These are phyloP conservation scores for Schizophyllum commune DNA, from an alignment of 1,284 basidiomycete species.

Conservation along the genomic window DNA sequence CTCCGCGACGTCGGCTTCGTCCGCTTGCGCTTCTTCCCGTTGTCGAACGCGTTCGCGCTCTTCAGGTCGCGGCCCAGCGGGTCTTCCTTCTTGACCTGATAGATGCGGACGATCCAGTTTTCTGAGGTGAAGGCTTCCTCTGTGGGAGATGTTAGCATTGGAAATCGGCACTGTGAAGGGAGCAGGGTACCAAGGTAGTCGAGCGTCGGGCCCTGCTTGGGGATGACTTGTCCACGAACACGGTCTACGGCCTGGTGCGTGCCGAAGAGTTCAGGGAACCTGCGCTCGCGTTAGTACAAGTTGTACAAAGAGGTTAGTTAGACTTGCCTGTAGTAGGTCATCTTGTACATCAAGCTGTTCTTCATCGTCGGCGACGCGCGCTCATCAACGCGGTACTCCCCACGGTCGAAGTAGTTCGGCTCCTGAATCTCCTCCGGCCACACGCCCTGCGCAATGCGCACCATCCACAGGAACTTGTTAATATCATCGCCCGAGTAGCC, in stretches of 20 bases:
- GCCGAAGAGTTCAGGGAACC: conserved; percentile 84
- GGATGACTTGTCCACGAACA: conserved; percentile 77
- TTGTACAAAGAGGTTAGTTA: no score
- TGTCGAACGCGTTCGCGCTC: conserved; percentile 76
- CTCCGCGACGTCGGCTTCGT: conserved; percentile 57
- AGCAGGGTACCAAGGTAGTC: conserved; percentile 67
- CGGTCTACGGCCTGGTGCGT: conserved; percentile 69
- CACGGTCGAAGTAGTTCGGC: conserved; percentile 88
- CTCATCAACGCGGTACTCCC: conserved; percentile 93
- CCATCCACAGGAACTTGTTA: conserved; percentile 99
- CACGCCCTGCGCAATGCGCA: conserved; percentile 94
- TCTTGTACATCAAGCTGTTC: conserved; percentile 97
- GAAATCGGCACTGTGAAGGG: conserved; percentile 6
- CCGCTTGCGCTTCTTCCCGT: conserved; percentile 84
- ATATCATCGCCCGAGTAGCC: conserved; percentile 99
- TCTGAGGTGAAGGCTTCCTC: conserved; percentile 96
- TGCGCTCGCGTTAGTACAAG: conserved; percentile 22
- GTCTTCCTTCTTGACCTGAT: conserved; percentile 94
- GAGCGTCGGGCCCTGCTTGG: conserved; percentile 69
- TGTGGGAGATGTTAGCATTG: conserved; percentile 18
- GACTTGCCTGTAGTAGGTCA: conserved; percentile 91
- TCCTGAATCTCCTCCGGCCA: conserved; percentile 99
- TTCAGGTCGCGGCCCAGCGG: conserved; percentile 82
- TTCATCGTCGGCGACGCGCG: conserved; percentile 86
- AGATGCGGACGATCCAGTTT: conserved; percentile 98